A percentile compares a stretch with the other conserved stretches of the same genome.
These are phyloP conservation scores for Pholiota adiposa DNA, from an alignment of 1,284 basidiomycete species.

Conservation along the genomic window DNA sequence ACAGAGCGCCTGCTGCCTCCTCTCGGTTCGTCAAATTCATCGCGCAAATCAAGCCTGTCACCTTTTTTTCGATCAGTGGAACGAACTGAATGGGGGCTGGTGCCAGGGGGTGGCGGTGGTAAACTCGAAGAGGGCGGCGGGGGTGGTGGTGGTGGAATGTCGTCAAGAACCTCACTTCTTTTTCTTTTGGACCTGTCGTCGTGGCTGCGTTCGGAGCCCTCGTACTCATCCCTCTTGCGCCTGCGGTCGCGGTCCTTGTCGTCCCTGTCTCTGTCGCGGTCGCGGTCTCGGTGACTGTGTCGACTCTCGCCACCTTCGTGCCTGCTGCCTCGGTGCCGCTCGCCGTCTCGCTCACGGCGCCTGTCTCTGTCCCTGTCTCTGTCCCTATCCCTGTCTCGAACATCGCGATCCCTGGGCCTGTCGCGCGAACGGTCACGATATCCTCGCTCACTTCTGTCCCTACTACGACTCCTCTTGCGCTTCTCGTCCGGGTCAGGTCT, in stretches of 20 bases:
- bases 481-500: slow-evolving; percentile 53
- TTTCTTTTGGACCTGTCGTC: slow-evolving; percentile 52
- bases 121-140: slow-evolving; percentile 47
- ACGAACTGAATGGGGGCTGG: slow-evolving; percentile 61
- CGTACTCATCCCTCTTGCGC: slow-evolving; percentile 40
- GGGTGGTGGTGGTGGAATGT: slow-evolving; percentile 41
- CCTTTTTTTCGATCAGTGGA: slow-evolving; percentile 59
- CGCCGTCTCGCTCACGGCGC: slow-evolving; percentile 37
- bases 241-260: slow-evolving; percentile 56
- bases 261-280: slow-evolving; percentile 39
- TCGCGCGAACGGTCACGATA: slow-evolving; percentile 58
- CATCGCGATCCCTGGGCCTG: slow-evolving; percentile 51
- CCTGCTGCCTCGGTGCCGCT: slow-evolving; percentile 32
- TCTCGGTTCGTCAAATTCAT: slow-evolving; percentile 61
- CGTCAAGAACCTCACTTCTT: slow-evolving; percentile 55
- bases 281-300: slow-evolving; percentile 44
- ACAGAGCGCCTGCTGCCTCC: slow-evolving; percentile 42
- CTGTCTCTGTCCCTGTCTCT: slow-evolving; percentile 38
- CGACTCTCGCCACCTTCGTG: slow-evolving; percentile 37
- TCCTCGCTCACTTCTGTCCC: slow-evolving; percentile 52
- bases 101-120: slow-evolving; percentile 47
- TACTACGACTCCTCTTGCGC: slow-evolving; percentile 52
- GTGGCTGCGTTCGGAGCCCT: slow-evolving; percentile 40
- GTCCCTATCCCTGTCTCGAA: slow-evolving; percentile 43
- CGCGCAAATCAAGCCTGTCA: slow-evolving; percentile 58